A percentile compares a stretch with the other conserved stretches of the same genome.
Evolutionary conservation across 768 basidiomycete species (phyloP).

Genomic region (Ramaria rubella): DNA sequence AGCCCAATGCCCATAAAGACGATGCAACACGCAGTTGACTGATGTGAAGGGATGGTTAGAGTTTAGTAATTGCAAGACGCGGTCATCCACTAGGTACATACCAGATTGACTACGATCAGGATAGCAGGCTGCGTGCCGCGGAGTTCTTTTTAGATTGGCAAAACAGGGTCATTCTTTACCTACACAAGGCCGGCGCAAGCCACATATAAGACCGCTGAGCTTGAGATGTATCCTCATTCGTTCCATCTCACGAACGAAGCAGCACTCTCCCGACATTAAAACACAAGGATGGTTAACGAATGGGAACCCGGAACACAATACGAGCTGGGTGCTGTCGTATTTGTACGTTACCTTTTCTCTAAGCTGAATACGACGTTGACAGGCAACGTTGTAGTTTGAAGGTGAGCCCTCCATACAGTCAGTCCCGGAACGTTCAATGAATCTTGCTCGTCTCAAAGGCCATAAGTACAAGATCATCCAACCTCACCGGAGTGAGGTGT

Average conservation of each 20-base stretch:
- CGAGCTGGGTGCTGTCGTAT: conserved; percentile 45
- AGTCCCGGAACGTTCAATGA: neutral
- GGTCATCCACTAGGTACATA: too few relatives aligned
- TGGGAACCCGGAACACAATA: conserved; percentile 67
- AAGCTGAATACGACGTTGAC: neutral
- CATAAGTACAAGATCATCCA: conserved; percentile 64
- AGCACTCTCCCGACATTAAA: neutral
- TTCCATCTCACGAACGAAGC: neutral
- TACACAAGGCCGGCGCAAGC: neutral
- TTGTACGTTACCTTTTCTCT: conserved; percentile 30
- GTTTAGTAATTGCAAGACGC: too few relatives aligned
- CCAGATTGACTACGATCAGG: neutral
- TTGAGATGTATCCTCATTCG: too few relatives aligned
- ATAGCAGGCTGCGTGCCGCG: neutral
- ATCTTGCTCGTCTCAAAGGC: conserved; percentile 29
- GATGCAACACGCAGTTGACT: too few relatives aligned
- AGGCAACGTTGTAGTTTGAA: neutral
- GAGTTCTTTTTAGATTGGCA: neutral
- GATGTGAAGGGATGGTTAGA: neutral
- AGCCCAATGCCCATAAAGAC: too few relatives aligned
- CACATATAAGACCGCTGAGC: too few relatives aligned
- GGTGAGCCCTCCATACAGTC: neutral
- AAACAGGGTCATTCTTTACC: neutral
- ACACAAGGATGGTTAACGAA: conserved; percentile 35
- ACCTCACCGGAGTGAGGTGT: conserved; percentile 61